phyloP scores from a whole-genome alignment of 441 rosid genomes.

The Gossypium schwendimanii region DNA sequence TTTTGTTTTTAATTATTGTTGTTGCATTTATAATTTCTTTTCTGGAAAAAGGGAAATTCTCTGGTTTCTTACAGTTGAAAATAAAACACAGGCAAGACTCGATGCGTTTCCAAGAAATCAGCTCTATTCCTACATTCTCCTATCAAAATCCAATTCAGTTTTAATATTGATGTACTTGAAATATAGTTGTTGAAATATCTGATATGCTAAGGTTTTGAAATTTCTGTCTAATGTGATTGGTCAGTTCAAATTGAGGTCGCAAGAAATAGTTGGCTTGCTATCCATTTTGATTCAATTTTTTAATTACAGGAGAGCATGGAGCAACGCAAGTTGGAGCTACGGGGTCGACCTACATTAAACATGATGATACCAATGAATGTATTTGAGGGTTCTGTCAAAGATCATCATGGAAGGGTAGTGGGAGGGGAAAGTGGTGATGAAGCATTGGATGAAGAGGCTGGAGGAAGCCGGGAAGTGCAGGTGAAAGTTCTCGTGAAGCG shows the following conservation, averaged over 20 bases:
- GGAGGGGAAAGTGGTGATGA: conserved; percentile 87
- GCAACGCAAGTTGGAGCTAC: conserved; percentile 80
- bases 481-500: conserved; percentile 97
- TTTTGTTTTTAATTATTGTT: not conserved
- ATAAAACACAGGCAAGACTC: not conserved
- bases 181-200: not conserved
- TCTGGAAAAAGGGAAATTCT: not conserved
- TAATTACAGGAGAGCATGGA: conserved; percentile 92
- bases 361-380: conserved; percentile 92
- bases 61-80: not conserved
- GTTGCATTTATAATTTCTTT: not conserved
- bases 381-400: conserved; percentile 82
- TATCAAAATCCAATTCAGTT: not conserved
- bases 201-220: not conserved
- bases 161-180: not conserved
- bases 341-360: conserved; percentile 82
- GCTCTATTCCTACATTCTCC: not conserved
- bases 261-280: not conserved
- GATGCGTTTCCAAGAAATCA: not conserved
- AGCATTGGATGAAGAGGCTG: conserved; percentile 59
- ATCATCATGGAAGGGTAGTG: conserved; percentile 64
- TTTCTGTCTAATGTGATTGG: not conserved
- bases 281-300: not conserved
- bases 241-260: not conserved
- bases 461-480: conserved; percentile 74